A percentile compares a stretch with the other conserved stretches of the same genome.
Evolutionary conservation across 129 eudicot species (phyloP).

Genomic region (Ambrosia trifida): DNA sequence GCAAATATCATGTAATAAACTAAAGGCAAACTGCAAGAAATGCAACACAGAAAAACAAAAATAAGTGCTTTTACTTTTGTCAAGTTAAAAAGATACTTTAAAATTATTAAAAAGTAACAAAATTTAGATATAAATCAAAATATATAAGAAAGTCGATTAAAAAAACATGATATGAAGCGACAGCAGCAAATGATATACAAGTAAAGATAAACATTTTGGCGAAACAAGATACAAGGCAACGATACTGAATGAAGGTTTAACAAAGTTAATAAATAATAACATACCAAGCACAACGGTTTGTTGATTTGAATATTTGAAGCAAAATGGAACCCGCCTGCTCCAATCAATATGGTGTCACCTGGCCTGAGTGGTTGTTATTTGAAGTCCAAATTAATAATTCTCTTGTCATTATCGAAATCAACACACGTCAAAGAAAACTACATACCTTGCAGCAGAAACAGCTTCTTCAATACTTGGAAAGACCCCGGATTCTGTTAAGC

Average conservation of each 20-base stretch:
- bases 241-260: not conserved
- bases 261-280: constrained; percentile 12
- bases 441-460: constrained; percentile 88
- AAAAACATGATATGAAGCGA: too few species aligned
- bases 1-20: not conserved
- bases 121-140: too few species aligned
- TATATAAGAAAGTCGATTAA: too few species aligned
- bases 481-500: constrained; percentile 60
- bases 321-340: constrained; percentile 86
- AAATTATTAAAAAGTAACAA: too few species aligned
- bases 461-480: constrained; percentile 88
- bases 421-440: constrained; percentile 10
- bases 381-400: constrained; percentile 2
- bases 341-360: constrained; percentile 95
- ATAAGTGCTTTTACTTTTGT: not conserved
- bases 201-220: not conserved
- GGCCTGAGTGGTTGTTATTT: constrained; percentile 57
- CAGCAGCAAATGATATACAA: too few species aligned
- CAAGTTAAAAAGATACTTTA: too few species aligned
- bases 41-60: not conserved
- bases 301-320: constrained; percentile 82
- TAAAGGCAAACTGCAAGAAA: not conserved
- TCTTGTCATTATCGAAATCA: not conserved
- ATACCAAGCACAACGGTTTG: constrained; percentile 94
- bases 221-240: not conserved